These are phyloP conservation scores for Piloderma croceum DNA, from an alignment of 768 basidiomycete species.

Conservation along the genomic window DNA sequence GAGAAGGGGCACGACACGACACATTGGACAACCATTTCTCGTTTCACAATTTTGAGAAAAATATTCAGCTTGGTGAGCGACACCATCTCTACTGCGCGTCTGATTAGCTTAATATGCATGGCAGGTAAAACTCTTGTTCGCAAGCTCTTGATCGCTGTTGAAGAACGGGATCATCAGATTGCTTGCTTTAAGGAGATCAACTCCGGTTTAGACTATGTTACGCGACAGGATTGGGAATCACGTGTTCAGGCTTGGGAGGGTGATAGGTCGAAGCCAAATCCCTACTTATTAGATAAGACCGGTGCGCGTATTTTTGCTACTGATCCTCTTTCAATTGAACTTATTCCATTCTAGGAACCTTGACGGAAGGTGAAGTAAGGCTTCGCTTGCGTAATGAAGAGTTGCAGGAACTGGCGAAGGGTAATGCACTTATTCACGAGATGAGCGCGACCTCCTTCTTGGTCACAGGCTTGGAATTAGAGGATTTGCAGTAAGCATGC, in stretches of 20 bases:
- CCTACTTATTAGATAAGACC: not conserved
- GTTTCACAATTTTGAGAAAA: slow-evolving; percentile 9
- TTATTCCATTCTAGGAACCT: not conserved
- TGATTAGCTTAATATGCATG: not conserved
- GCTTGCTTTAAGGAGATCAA: not conserved
- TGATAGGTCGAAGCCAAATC: not conserved
- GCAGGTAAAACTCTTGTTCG: slow-evolving; percentile 7
- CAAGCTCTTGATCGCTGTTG: slow-evolving; percentile 8
- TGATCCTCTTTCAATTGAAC: not conserved
- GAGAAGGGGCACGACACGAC: slow-evolving; percentile 8
- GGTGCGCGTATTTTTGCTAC: not conserved
- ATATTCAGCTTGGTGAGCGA: not conserved
- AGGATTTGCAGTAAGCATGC: too few species aligned
- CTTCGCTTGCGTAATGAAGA: slow-evolving; percentile 2
- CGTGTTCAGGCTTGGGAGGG: not conserved
- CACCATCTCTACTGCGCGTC: not conserved
- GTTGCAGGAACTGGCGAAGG: not conserved
- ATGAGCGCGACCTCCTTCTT: slow-evolving; percentile 10
- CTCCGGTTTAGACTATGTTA: too few species aligned
- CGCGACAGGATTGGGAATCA: not conserved
- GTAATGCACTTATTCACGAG: slow-evolving; percentile 7
- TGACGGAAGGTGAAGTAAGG: not conserved
- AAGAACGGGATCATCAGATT: slow-evolving; percentile 4
- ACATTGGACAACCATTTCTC: slow-evolving; percentile 10
- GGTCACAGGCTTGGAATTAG: slow-evolving; percentile 9